Evolutionary conservation across 345 rosid genomes (phyloP).

Genomic region (Iberis pinnata): DNA sequence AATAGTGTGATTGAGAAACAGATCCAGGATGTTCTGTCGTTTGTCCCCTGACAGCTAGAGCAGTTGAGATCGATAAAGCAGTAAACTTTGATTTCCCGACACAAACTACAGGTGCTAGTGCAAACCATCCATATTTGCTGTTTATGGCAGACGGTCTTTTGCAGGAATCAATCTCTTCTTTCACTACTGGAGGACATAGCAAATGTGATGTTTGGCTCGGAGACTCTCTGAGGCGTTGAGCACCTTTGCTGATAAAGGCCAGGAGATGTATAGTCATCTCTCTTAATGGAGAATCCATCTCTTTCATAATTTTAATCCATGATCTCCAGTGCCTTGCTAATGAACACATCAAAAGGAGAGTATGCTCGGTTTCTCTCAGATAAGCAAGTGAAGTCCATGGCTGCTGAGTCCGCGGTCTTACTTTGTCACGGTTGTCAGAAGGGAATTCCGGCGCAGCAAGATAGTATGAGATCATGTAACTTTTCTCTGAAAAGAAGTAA

Average conservation of each 20-base stretch:
- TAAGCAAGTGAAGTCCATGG: slow-evolving; percentile 54
- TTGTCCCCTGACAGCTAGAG: slow-evolving; percentile 46
- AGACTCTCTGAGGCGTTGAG: slow-evolving; percentile 54
- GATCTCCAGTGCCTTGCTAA: slow-evolving; percentile 60
- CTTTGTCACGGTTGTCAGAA: slow-evolving; percentile 57
- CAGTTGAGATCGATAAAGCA: slow-evolving; percentile 38
- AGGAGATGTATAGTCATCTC: slow-evolving; percentile 77
- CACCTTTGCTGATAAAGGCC: slow-evolving; percentile 79
- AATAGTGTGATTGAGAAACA: slow-evolving; percentile 52
- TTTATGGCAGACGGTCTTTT: slow-evolving; percentile 52
- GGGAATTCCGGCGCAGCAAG: slow-evolving; percentile 66
- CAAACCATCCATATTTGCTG: slow-evolving; percentile 80
- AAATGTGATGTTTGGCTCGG: slow-evolving; percentile 40
- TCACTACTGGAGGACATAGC: slow-evolving; percentile 50
- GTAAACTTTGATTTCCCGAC: slow-evolving; percentile 35
- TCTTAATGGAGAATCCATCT: slow-evolving; percentile 62
- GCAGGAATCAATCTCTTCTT: slow-evolving; percentile 61
- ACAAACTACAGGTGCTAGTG: slow-evolving; percentile 62
- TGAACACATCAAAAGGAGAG: slow-evolving; percentile 69
- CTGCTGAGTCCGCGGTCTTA: slow-evolving; percentile 53
- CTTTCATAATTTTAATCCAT: slow-evolving; percentile 70
- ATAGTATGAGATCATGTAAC: slow-evolving; percentile 51
- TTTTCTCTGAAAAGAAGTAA: slow-evolving; percentile 68
- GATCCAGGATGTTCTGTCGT: slow-evolving; percentile 31
- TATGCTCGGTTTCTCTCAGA: slow-evolving; percentile 79